Conservation (phyloP, 192 early-diverging fungal species). For the Backusella morwellensis region DNA sequence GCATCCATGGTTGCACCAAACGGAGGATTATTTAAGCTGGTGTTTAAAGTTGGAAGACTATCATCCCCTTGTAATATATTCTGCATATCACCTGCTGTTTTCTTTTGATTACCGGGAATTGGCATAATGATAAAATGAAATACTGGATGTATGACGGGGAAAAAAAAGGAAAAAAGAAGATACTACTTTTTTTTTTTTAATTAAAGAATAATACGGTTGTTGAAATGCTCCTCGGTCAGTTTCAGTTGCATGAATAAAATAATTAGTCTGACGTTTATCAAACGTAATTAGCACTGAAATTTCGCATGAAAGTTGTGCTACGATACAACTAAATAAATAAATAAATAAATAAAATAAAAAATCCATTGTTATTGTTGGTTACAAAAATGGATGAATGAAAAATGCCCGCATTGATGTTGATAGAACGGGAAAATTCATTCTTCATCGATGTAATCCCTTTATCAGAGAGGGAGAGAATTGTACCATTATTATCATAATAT, state of each 20-base stretch:
- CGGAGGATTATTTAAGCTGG: background rate
- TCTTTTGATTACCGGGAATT: background rate
- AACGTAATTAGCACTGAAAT: background rate
- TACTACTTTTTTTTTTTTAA: background rate
- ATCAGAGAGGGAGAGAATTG: background rate
- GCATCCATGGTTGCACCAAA: background rate
- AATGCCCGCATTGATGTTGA: too few relatives aligned
- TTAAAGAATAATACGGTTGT: background rate
- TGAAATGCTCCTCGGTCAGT: background rate
- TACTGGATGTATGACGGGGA: background rate
- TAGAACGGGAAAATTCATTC: too few relatives aligned
- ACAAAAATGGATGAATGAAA: too few relatives aligned
- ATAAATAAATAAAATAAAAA: too few relatives aligned
- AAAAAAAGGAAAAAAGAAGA: background rate
- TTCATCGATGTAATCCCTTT: background rate
- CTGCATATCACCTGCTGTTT: background rate
- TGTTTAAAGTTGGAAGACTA: background rate
- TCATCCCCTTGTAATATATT: constrained; percentile 6
- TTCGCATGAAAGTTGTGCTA: too few relatives aligned
- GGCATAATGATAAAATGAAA: background rate
- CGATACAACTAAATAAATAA: too few relatives aligned
- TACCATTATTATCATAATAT: too few relatives aligned
- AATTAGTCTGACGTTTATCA: background rate
- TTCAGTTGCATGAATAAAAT: background rate
- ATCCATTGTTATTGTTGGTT: too few relatives aligned